These are phyloP conservation scores for Sambucus nigra DNA, from an alignment of 129 eudicot species.

Conservation along the genomic window DNA sequence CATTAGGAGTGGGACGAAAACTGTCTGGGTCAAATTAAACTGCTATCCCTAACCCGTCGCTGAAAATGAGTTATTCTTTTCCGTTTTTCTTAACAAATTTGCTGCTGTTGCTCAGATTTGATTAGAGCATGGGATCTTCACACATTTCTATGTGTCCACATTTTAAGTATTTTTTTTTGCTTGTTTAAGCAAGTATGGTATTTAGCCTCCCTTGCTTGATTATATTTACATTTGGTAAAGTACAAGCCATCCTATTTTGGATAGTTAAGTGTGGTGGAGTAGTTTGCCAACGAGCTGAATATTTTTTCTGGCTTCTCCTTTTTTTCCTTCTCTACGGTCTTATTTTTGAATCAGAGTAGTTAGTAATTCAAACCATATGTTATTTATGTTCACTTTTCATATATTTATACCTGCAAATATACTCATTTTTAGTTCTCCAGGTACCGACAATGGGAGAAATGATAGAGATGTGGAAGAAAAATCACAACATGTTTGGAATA, in stretches of 20 bases:
- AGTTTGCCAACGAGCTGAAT: background rate
- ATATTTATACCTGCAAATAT: conserved; percentile 7
- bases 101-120: no score
- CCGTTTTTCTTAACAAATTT: no score
- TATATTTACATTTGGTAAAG: background rate
- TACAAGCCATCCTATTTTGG: background rate
- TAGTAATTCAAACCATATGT: background rate
- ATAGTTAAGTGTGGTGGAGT: background rate
- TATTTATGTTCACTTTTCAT: background rate
- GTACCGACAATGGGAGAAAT: conserved; percentile 83
- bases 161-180: no score
- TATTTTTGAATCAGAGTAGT: no score
- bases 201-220: no score
- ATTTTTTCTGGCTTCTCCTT: background rate
- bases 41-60: no score
- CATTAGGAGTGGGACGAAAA: no score
- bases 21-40: no score
- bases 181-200: no score
- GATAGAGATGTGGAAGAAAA: conserved; percentile 90
- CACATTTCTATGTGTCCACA: no score
- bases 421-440: conserved; percentile 35
- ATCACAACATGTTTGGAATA: conserved; percentile 74
- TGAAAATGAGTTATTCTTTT: no score
- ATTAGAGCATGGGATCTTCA: no score
- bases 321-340: background rate